These are phyloP conservation scores for Cladosporium sp. DNA, from an alignment of 2,329 filamentous ascomycete genomes.

Conservation along the genomic window DNA sequence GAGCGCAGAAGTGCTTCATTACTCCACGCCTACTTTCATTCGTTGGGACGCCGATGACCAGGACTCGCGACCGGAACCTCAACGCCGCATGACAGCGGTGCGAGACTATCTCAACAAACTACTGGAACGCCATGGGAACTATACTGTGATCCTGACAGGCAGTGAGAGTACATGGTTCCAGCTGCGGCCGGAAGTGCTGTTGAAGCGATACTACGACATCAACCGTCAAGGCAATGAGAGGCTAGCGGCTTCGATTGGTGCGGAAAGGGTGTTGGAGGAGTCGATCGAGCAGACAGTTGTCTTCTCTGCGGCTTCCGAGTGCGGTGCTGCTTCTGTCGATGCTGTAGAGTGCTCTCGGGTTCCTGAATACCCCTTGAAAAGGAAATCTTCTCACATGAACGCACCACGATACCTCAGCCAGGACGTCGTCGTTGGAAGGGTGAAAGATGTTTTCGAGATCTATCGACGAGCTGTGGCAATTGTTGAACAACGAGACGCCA, in stretches of 20 bases:
- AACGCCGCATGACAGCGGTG: conserved; percentile 22
- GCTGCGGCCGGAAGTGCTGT: conserved; percentile 61
- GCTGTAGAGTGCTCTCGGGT: neutral
- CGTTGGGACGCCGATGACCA: conserved; percentile 11
- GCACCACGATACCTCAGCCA: conserved; percentile 45
- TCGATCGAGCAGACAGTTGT: conserved; percentile 1
- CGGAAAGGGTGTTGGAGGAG: conserved; percentile 40
- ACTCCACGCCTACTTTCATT: conserved; percentile 24
- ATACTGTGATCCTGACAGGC: conserved; percentile 66
- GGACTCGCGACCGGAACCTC: neutral
- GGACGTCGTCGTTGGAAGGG: conserved; percentile 22
- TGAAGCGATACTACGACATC: conserved; percentile 61
- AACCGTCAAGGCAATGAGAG: conserved; percentile 44
- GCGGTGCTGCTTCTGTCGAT: neutral
- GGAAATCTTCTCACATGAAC: conserved; percentile 41
- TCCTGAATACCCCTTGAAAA: neutral
- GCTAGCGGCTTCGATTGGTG: conserved; percentile 41
- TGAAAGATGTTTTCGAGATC: conserved; percentile 21
- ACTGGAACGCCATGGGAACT: conserved; percentile 34
- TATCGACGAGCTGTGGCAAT: conserved; percentile 34
- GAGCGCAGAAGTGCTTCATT: conserved; percentile 22
- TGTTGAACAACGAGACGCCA: conserved; percentile 20
- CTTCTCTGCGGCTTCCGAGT: neutral
- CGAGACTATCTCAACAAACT: conserved; percentile 24
- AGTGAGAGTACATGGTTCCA: conserved; percentile 65